phyloP scores from a whole-genome alignment of 768 basidiomycete genomes.

The Pisolithus albus region DNA sequence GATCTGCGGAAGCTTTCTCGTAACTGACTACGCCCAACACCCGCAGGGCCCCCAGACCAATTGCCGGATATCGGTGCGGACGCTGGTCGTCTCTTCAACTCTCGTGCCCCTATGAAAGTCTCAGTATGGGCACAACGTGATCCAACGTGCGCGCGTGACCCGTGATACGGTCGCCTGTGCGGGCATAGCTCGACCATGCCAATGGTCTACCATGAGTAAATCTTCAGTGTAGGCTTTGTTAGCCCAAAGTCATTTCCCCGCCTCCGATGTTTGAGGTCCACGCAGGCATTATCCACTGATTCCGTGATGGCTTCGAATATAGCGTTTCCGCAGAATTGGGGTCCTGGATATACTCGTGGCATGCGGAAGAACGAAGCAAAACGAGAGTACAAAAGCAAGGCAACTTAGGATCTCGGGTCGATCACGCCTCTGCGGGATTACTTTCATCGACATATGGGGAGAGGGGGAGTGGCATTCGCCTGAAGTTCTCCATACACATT shows the following conservation, averaged over 20 bases:
- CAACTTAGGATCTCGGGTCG: slow-evolving; percentile 2
- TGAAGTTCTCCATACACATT: slow-evolving; percentile 12
- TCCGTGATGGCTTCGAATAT: background rate
- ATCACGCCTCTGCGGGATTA: background rate
- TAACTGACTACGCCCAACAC: slow-evolving; percentile 2
- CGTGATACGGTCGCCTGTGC: too few relatives aligned
- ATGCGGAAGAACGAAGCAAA: slow-evolving; percentile 1
- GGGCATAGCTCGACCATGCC: background rate
- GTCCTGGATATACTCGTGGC: slow-evolving; percentile 1
- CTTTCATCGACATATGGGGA: slow-evolving; percentile 8
- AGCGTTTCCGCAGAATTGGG: background rate
- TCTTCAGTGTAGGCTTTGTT: background rate
- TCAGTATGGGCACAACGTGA: background rate
- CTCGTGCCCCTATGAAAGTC: background rate
- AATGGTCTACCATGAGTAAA: background rate
- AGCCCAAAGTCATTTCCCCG: background rate
- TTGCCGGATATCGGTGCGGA: background rate
- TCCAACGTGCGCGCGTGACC: too few relatives aligned
- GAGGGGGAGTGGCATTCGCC: slow-evolving; percentile 6
- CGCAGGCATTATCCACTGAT: background rate
- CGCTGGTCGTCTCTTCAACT: background rate
- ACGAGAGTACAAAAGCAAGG: background rate
- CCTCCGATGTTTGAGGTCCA: background rate
- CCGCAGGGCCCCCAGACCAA: background rate
- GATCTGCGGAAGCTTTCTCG: background rate